Evolutionary conservation across 805 yeast genomes (phyloP).

Genomic region (Candida schatavii): DNA sequence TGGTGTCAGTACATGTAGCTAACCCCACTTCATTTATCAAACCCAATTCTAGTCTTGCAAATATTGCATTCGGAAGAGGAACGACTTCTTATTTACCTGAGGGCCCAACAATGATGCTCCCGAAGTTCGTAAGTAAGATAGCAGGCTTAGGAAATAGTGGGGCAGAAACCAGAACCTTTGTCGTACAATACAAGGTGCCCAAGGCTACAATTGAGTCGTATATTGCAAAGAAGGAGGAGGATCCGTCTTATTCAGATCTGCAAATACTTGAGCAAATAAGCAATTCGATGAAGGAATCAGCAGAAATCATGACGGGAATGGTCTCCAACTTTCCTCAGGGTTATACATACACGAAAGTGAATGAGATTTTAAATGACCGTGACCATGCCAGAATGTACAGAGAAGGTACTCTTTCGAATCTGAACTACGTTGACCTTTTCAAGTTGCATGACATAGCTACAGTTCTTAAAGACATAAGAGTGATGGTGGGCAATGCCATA

Average conservation of each 20-base stretch:
- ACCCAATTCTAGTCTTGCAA: constrained; percentile 39
- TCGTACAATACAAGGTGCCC: constrained; percentile 27
- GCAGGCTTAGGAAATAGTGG: constrained; percentile 55
- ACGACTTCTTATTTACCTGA: constrained; percentile 75
- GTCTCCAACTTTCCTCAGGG: constrained; percentile 31
- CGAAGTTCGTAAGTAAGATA: constrained; percentile 47
- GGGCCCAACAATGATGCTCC: constrained; percentile 66
- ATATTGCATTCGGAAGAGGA: constrained; percentile 58
- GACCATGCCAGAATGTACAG: constrained; percentile 10
- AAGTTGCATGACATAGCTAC: constrained; percentile 25
- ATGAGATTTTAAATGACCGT: constrained; percentile 41
- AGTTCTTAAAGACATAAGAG: constrained; percentile 21
- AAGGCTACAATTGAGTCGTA: constrained; percentile 18
- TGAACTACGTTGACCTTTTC: constrained; percentile 23
- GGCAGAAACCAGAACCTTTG: constrained; percentile 40
- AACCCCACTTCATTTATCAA: constrained; percentile 73
- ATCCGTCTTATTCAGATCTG: constrained; percentile 5
- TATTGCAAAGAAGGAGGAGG: constrained; percentile 9
- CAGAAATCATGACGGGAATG: constrained; percentile 20
- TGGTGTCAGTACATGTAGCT: constrained; percentile 74
- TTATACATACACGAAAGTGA: constrained; percentile 64
- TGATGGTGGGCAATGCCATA: constrained; percentile 19
- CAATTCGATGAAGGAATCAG: constrained; percentile 15
- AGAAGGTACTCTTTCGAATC: constrained; percentile 9
- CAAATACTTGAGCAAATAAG: constrained; percentile 10